Percentiles rank a stretch among this genome's conserved stretches.
Evolutionary conservation across 2,329 filamentous ascomycete genomes (phyloP).

Genomic region (Diplocarpon mali): DNA sequence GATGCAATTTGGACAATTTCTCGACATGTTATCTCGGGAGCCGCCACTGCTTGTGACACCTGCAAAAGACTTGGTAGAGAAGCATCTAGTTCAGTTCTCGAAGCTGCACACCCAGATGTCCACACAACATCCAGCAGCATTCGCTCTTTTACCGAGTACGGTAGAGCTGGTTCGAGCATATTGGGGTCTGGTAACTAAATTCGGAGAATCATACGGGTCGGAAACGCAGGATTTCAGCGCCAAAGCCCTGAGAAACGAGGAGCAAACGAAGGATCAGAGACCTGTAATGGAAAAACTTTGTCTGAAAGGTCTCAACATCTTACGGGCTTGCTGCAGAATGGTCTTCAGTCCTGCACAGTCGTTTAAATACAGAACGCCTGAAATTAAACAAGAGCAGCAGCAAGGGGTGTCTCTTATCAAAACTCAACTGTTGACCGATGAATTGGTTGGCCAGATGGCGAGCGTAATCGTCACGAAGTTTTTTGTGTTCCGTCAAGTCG

Average conservation of each 20-base stretch:
- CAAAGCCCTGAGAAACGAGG: conserved; percentile 36
- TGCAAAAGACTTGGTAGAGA: conserved; percentile 58
- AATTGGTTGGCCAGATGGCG: conserved; percentile 71
- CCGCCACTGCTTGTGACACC: conserved; percentile 39
- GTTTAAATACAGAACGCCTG: conserved; percentile 69
- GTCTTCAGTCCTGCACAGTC: conserved; percentile 70
- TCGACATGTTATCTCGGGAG: conserved; percentile 49
- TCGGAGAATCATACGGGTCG: conserved; percentile 60
- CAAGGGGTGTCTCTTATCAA: conserved; percentile 60
- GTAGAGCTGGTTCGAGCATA: conserved; percentile 69
- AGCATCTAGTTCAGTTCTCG: conserved; percentile 79
- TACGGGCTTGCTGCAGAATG: conserved; percentile 76
- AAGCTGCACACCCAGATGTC: conserved; percentile 89
- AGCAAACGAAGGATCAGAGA: conserved; percentile 39
- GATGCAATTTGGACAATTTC: conserved; percentile 65
- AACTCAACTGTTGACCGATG: conserved; percentile 60
- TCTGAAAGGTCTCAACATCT: conserved; percentile 70
- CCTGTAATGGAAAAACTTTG: conserved; percentile 68
- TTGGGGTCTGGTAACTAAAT: conserved; percentile 69
- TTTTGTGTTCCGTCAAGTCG: conserved; percentile 74
- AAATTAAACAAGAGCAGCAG: conserved; percentile 66
- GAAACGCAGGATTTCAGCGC: conserved; percentile 30
- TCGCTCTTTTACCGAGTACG: conserved; percentile 70
- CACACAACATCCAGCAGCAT: conserved; percentile 66
- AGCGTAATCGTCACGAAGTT: conserved; percentile 77